Base-by-base conservation (phyloP, 805 yeast species). In the Isabelozyma gotoi region DNA sequence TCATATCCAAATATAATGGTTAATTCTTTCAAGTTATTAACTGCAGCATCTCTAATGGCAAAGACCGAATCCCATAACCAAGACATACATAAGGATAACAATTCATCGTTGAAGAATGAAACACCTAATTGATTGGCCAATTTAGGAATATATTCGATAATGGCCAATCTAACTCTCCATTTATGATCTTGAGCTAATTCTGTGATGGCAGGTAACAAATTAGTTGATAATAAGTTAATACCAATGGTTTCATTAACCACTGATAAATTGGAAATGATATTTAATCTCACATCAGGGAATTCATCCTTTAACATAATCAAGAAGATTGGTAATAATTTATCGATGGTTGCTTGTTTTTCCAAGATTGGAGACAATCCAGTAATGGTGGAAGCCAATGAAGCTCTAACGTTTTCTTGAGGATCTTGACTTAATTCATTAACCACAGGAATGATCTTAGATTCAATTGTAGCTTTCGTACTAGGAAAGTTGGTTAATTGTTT, bases 1-100 rank as follows among this genome's bases (percentile, higher is more conserved):
- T 82, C 82, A 31, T 91, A 83, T 24, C 98, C 99, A 68, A 94
- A 94, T 31, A 88, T 89, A 52, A 78, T 80, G 4, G 97, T 83
- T 55, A 94, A 74, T 53, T 85, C 83, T 52, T 79, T 83, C 53
- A 94, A 73, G 64, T 91, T 94, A 44, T 74, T 71, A 24, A 94
- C 96, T 1, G 98, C 98, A 7, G 99, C 99, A 52, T 89, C 95
- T 67, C 99, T 83, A 48, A 94, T 91, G 4, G 98, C 91, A 68
- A 81, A 94, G 33, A 94, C 99, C 4, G 91, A 87, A 69, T 94
- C 99, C 96, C 97, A 91, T 51, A 94, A 74, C 98, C 99, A 94
- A n/a, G 91, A 86, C 80, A 94, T 80, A 58, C 97, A 94, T 54
- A 94, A 74, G 39, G 87, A 84, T 50, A 96, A 90, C 51, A 94